Evolutionary conservation across 331 rosid genomes (phyloP).

Genomic region (Quercus lobata): DNA sequence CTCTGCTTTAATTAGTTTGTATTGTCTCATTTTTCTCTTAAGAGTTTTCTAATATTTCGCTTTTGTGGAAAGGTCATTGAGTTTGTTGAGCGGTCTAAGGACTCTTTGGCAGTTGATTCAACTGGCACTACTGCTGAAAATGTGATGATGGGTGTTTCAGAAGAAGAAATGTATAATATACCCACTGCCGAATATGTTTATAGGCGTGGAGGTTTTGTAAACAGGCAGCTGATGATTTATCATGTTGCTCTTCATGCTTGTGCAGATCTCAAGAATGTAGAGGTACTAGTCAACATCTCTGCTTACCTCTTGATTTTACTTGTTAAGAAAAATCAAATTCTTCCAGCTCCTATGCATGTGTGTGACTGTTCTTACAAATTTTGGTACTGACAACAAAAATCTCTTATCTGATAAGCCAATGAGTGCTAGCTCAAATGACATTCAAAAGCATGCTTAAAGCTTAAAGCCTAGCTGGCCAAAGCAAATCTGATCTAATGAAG

Average conservation of each 20-base stretch:
- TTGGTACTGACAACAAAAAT: background rate
- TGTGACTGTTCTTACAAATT: background rate
- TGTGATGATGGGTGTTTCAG: conserved; percentile 76
- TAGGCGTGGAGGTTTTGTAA: conserved; percentile 58
- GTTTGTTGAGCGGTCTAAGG: conserved; percentile 86
- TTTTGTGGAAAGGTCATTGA: conserved; percentile 68
- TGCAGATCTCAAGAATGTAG: conserved; percentile 69
- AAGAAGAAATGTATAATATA: conserved; percentile 87
- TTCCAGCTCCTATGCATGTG: too few relatives aligned
- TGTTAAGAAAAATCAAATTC: background rate
- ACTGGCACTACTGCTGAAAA: conserved; percentile 73
- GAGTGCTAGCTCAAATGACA: too few relatives aligned
- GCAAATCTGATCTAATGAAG: too few relatives aligned
- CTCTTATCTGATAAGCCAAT: background rate
- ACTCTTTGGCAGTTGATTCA: conserved; percentile 65
- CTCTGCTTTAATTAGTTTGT: conserved; percentile 7
- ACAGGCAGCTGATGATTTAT: conserved; percentile 47
- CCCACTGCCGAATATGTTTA: conserved; percentile 79
- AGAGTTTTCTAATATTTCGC: conserved; percentile 16
- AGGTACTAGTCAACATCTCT: conserved; percentile 41
- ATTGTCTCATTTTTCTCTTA: conserved; percentile 4
- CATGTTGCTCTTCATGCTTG: conserved; percentile 88
- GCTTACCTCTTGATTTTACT: conserved; percentile 3
- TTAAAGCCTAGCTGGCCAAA: too few relatives aligned
- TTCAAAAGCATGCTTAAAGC: too few relatives aligned